Evolutionary conservation across 2,329 filamentous ascomycete species (phyloP), one percentile per base, ranked within the genome.

Genomic region (Fusarium anthophilum): DNA sequence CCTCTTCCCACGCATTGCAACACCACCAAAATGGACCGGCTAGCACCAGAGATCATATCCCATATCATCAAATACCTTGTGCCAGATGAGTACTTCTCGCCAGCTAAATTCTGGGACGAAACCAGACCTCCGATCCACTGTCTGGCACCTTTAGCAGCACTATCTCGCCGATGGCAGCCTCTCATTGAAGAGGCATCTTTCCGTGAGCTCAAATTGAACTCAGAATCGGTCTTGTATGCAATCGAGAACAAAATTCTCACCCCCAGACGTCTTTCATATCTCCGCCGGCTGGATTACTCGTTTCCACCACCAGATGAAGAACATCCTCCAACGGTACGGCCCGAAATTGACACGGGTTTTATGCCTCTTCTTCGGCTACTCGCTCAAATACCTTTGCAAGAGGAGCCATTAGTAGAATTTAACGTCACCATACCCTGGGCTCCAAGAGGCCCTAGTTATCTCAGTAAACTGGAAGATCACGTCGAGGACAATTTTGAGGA

Each of bases 31-130:
- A 69, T 69, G 66, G 55, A 68, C 5, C 41, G 9, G 9, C 15
- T 69, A 2, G 35, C 63, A 20, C 20, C 63, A 5, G 54, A 70
- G 26, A 64, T 70, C 8, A 41, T 69, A 30, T 63, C 56, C 8
- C 41, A n/a, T 9, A 69, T 69, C 4, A 15, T 68, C 13, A 12
- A 11, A 4, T 2, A 41, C 6, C 11, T 61, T 8, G 7, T 39
- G 1, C 44, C 35, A 32, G 6, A 39, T 4, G 32, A 55, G 8
- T 55, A 55, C 8, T 55, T 55, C 35, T 39, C 35, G 6, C 22
- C 20, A 13, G 24, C 37, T 5, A 37, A 30, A 10, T 50, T n/a
- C n/a, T 41, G 12, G 37, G 45, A 54, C 13, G 45, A 39, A 22
- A 22, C 22, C 1, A 22, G 24, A 9, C 51, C 35, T 22, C 51